Evolutionary conservation across 768 basidiomycete genomes (phyloP).

Genomic region (Mycena metata): DNA sequence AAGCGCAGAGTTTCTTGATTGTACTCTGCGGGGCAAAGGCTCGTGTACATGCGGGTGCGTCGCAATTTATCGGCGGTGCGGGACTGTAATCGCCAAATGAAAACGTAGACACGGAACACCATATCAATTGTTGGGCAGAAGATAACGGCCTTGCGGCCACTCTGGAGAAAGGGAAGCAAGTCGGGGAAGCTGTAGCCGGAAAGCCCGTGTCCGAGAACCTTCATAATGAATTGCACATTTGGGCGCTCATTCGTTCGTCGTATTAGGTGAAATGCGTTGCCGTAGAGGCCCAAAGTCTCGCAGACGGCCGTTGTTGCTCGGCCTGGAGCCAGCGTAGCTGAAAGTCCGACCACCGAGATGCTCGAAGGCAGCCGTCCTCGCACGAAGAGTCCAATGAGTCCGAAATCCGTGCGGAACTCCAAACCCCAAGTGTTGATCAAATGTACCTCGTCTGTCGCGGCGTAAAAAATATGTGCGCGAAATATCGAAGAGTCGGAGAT

Average conservation of each 20-base stretch:
- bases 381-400: not conserved
- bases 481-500: too few relatives aligned
- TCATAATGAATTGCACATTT: not conserved
- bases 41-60: too few relatives aligned
- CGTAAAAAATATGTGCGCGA: too few relatives aligned
- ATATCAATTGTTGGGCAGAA: not conserved
- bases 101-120: not conserved
- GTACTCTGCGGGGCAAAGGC: too few relatives aligned
- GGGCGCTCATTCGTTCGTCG: slow-evolving; percentile 7
- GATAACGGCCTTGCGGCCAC: not conserved
- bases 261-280: not conserved
- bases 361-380: not conserved
- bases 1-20: too few relatives aligned
- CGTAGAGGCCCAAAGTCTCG: not conserved
- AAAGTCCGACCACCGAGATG: slow-evolving; percentile 4
- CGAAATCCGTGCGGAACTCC: not conserved
- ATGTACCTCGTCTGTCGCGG: not conserved
- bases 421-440: not conserved
- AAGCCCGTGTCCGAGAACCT: not conserved
- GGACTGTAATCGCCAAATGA: not conserved
- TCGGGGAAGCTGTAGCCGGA: not conserved
- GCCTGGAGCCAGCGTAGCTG: slow-evolving; percentile 3
- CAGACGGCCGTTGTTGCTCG: not conserved
- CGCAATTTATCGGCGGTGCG: not conserved
- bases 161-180: not conserved